Evolutionary conservation across 2,329 filamentous ascomycete genomes (phyloP), one percentile per base, ranked within the genome.

Genomic region (Neurospora crassa): DNA sequence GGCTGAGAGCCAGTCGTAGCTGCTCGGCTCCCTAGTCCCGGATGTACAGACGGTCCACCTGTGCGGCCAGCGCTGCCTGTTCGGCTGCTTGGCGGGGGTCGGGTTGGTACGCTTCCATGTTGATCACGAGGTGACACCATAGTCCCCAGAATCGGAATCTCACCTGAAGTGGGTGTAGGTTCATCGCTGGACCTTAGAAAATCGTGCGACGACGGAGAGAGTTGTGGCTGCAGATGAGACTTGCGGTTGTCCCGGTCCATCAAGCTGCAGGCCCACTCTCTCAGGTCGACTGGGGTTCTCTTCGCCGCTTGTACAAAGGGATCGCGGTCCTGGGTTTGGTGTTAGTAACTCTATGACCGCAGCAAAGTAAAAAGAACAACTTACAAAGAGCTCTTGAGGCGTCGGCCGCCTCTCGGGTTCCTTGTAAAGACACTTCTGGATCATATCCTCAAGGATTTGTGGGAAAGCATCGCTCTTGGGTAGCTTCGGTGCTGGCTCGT

Each of bases 381-480:
- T 81, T 86, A 97, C 93, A 82, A 92, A 97, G 73, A 99, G 89
- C 76, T 98, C 93, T 77, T 95, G 91, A 10, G 96, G 96, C 5
- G 96, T 98, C 69, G 95, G 96, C 69, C 96, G 89, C 78, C 93
- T 89, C 72, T 94, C 92, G 0, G 96, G 92, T 73, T 92, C 90
- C 84, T 99, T 99, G 80, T 91, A 90, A 75, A 99, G 84, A 82
- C 96, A 99, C 81, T 96, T 97, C 75, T 96, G 94, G 72, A 98
- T 95, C 89, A 98, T 97, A 75, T 98, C 94, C 77, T 98, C 95
- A 67, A 99, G 83, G 74, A 98, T 98, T 40, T 90, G 88, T 0
- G 96, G 96, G 85, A 99, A 99, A 2, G 96, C 96, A 79, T 98
- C 96, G 78, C 94, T 97, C 88, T 97, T 97, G 59, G 96, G 96